Percentiles rank a stretch among this genome's conserved stretches.
Conservation (phyloP, 768 basidiomycete genomes). For the Tylopilus intermedius region DNA sequence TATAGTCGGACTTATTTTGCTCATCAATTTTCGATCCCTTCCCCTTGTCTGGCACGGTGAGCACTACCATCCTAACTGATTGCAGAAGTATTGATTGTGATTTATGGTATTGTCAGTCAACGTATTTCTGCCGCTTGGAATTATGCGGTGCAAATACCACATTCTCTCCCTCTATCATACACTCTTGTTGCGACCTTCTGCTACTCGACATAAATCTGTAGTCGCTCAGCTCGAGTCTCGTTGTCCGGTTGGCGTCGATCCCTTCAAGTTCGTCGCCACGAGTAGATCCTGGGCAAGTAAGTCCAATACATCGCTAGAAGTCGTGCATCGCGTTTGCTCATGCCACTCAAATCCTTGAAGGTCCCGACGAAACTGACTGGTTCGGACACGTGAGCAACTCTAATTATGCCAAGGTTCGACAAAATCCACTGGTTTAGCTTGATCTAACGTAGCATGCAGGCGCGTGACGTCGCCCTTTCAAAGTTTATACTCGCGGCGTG, state of each 20-base stretch:
- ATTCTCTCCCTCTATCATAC: constrained; percentile 4
- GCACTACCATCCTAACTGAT: neutral
- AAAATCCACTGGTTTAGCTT: neutral
- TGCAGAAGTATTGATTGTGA: neutral
- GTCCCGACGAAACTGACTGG: constrained; percentile 18
- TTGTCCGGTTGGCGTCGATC: constrained; percentile 15
- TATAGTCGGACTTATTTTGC: constrained; percentile 5
- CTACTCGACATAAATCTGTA: constrained; percentile 10
- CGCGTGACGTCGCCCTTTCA: constrained; percentile 14
- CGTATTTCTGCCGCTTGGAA: constrained; percentile 10
- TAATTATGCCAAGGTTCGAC: constrained; percentile 12
- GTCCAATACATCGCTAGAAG: neutral
- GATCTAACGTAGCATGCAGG: constrained; percentile 2
- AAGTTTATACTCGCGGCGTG: constrained; percentile 6
- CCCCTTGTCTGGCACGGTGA: constrained; percentile 15
- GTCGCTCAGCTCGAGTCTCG: constrained; percentile 9
- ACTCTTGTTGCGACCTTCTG: constrained; percentile 5
- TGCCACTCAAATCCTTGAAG: constrained; percentile 5
- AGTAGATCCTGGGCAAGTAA: constrained; percentile 14
- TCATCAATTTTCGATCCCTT: constrained; percentile 12
- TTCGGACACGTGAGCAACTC: constrained; percentile 16
- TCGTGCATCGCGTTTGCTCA: neutral
- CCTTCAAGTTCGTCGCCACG: constrained; percentile 10
- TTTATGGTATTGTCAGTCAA: neutral
- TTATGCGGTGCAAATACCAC: constrained; percentile 9